Evolutionary conservation across 2,329 filamentous ascomycete species (phyloP), one percentile per base, ranked within the genome.

Genomic region (Chaetomiaceae sp.): DNA sequence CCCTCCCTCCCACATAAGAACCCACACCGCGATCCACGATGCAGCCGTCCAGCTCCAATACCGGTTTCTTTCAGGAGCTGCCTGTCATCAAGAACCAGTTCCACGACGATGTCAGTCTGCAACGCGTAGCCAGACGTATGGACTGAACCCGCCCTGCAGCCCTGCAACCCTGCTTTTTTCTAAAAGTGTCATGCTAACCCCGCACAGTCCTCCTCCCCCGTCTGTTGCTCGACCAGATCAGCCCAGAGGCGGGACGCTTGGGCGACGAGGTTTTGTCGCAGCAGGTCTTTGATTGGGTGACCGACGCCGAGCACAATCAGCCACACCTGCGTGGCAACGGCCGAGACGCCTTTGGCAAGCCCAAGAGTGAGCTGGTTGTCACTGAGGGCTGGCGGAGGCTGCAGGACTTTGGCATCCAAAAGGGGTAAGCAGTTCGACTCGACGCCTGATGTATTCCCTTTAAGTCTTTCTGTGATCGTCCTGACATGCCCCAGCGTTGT

Each of bases 381-480:
- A 75, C 77, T 1, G 76, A 84, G 56, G 85, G 86, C 23, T 89
- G 86, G 86, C 72, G 75, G 34, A 70, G 73, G 35, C 69, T 86
- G 2, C 81, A 84, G 57, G 70, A 74, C 2, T 78, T 83, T 57
- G 81, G 82, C 0, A 74, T 79, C 14, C 64, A 70, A 27, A 76
- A 79, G 55, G 83, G 83, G 61, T 66, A 46, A 56, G 59, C 37
- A 51, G 21, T 20, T 25, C 41, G 8, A 38, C 23, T 13, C n/a
- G 9, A 25, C 10, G 1, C 19, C 3, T 25, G 40, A 19, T 34
- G 10, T 30, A 31, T 30, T 14, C 16, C n/a, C n/a, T 12, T 12
- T 33, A 8, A 12, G 7, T 33, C 30, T 33, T 33, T 33, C 30
- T 33, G 17, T 47, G 2, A 16, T 48, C 49, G 23, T 49, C 19